These are phyloP conservation scores for Phalaenopsis aphrodite DNA, from an alignment of 106 monocot species.

Conservation along the genomic window DNA sequence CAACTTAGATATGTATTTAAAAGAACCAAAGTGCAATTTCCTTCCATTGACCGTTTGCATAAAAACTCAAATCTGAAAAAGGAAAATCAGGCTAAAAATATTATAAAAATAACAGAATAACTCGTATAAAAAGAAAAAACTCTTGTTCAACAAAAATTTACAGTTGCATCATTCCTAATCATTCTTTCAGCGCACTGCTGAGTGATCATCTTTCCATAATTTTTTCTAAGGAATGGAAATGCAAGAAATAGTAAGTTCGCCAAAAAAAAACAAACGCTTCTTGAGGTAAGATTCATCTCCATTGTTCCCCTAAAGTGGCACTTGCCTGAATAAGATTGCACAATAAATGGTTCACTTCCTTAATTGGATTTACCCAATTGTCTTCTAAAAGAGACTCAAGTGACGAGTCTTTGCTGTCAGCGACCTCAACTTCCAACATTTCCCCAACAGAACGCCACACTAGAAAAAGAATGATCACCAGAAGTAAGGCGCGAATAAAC, in stretches of 20 bases:
- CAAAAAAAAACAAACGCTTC: background rate
- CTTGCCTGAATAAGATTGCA: slow-evolving; percentile 9
- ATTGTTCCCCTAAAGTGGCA: background rate
- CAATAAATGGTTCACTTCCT: slow-evolving; percentile 3
- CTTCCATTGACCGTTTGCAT: too few species aligned
- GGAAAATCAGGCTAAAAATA: background rate
- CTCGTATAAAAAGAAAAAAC: background rate
- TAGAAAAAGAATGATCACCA: background rate
- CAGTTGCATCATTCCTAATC: too few species aligned
- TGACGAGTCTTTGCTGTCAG: background rate
- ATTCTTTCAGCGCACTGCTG: too few species aligned
- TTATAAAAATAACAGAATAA: background rate
- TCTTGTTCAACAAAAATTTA: too few species aligned
- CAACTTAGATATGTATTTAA: too few species aligned
- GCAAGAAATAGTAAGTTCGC: background rate
- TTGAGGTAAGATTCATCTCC: background rate
- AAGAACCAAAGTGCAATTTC: background rate
- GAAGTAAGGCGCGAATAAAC: background rate
- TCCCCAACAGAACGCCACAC: background rate
- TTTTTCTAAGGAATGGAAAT: too few species aligned
- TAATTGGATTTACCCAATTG: slow-evolving; percentile 1
- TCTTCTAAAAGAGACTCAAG: background rate
- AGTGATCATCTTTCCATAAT: too few species aligned
- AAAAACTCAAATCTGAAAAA: background rate
- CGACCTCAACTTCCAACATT: slow-evolving; percentile 8